Percentiles rank a stretch among this genome's conserved stretches.
These are phyloP conservation scores for Hebeloma cylindrosporum DNA, from an alignment of 768 basidiomycete genomes.

Conservation along the genomic window DNA sequence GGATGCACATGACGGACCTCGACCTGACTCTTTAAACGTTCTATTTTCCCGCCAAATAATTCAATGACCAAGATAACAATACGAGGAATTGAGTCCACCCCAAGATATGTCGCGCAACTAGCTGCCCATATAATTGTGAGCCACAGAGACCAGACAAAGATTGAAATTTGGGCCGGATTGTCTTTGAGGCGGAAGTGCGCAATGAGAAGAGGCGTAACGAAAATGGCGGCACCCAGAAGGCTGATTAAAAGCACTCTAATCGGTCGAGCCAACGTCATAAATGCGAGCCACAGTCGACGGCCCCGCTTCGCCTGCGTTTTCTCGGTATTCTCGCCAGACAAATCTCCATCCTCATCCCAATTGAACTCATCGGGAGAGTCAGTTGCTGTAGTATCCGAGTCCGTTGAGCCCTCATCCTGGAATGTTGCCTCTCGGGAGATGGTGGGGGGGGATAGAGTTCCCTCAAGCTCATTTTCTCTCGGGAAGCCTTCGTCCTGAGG, in stretches of 20 bases:
- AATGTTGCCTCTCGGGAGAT: conserved; percentile 4
- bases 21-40: conserved; percentile 64
- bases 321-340: conserved; percentile 21
- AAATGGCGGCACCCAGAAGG: conserved; percentile 57
- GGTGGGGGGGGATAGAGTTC: neutral
- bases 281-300: conserved; percentile 59
- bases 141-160: conserved; percentile 69
- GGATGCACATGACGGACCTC: conserved; percentile 53
- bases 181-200: conserved; percentile 60
- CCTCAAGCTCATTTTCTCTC: no score
- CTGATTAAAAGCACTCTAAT: conserved; percentile 60
- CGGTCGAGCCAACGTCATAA: conserved; percentile 64
- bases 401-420: conserved; percentile 18
- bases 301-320: conserved; percentile 56
- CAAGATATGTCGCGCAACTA: conserved; percentile 55
- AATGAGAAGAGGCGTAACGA: conserved; percentile 70
- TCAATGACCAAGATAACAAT: conserved; percentile 53
- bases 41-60: conserved; percentile 59
- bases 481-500: no score
- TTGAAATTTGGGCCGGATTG: conserved; percentile 50
- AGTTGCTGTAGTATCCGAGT: conserved; percentile 51
- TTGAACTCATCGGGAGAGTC: conserved; percentile 71
- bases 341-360: conserved; percentile 67
- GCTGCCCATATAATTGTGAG: conserved; percentile 66
- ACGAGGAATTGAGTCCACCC: conserved; percentile 64